Percentiles rank a stretch among this genome's conserved stretches.
These are phyloP conservation scores for Solanum dulcamara DNA, from an alignment of 257 asterid genomes.

Conservation along the genomic window DNA sequence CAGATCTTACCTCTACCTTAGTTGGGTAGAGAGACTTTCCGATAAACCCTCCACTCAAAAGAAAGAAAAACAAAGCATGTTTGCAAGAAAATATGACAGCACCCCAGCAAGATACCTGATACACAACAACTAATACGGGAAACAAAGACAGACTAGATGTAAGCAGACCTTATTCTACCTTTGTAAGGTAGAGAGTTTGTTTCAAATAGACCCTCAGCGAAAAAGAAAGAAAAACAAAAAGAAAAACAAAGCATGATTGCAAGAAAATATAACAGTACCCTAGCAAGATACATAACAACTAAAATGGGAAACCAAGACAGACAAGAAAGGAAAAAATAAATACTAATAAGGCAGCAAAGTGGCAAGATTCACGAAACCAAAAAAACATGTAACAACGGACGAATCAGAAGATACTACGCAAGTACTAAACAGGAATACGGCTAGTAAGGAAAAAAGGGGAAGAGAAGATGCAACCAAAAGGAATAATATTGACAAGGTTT, in stretches of 20 bases:
- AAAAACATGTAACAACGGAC: too few species aligned
- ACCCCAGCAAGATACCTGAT: background rate
- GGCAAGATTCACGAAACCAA: too few species aligned
- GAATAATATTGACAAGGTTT: background rate
- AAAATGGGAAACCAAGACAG: background rate
- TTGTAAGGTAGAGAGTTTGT: too few species aligned
- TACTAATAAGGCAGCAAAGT: too few species aligned
- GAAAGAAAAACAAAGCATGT: background rate
- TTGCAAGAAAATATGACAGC: background rate
- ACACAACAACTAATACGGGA: background rate
- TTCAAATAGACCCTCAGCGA: too few species aligned
- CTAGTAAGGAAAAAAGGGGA: too few species aligned
- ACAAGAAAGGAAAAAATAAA: background rate
- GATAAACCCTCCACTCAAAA: background rate
- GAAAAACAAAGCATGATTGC: background rate
- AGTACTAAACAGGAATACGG: background rate
- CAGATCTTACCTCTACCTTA: background rate
- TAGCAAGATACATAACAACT: background rate
- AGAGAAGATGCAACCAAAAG: too few species aligned
- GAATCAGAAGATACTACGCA: background rate
- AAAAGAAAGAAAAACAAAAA: too few species aligned
- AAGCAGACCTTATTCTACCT: too few species aligned
- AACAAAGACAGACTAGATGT: background rate
- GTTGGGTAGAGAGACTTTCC: background rate
- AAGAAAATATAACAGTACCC: background rate